Percentiles rank a stretch among this genome's conserved stretches.
phyloP scores from a whole-genome alignment of 2,329 filamentous ascomycete species.

The Fusarium miscanthi region DNA sequence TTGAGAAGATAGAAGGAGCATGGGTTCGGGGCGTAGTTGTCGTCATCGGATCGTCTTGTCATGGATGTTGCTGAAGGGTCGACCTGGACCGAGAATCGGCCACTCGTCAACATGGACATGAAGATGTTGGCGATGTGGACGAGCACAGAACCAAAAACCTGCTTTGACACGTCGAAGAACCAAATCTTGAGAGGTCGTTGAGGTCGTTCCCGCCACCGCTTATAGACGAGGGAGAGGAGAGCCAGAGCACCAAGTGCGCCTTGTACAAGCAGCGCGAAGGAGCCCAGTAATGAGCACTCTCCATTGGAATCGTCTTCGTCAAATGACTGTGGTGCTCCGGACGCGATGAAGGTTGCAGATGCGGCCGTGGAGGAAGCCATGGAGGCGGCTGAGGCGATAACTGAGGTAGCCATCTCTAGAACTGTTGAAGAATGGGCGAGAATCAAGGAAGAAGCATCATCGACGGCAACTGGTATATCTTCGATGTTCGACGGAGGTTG shows the following conservation, averaged over 20 bases:
- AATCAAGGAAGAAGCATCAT: constrained; percentile 40
- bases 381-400: constrained; percentile 46
- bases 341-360: constrained; percentile 26
- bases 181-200: constrained; percentile 95
- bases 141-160: constrained; percentile 92
- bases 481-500: constrained; percentile 39
- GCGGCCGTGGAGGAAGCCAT: constrained; percentile 44
- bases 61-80: constrained; percentile 54
- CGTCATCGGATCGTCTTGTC: constrained; percentile 59
- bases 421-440: constrained; percentile 32
- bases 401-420: constrained; percentile 47
- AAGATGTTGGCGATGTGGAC: constrained; percentile 93
- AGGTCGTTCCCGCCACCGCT: constrained; percentile 90
- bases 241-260: constrained; percentile 85
- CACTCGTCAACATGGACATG: constrained; percentile 95
- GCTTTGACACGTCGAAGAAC: constrained; percentile 98
- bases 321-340: constrained; percentile 41
- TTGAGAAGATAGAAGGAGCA: constrained; percentile 98
- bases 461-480: constrained; percentile 28
- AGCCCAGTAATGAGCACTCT: constrained; percentile 87
- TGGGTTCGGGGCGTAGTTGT: constrained; percentile 80
- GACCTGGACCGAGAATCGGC: constrained; percentile 77
- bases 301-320: constrained; percentile 66
- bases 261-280: constrained; percentile 93
- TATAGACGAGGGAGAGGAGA: constrained; percentile 87